Evolutionary conservation across 1,284 basidiomycete species (phyloP).

Genomic region (Heliocybe sulcata): DNA sequence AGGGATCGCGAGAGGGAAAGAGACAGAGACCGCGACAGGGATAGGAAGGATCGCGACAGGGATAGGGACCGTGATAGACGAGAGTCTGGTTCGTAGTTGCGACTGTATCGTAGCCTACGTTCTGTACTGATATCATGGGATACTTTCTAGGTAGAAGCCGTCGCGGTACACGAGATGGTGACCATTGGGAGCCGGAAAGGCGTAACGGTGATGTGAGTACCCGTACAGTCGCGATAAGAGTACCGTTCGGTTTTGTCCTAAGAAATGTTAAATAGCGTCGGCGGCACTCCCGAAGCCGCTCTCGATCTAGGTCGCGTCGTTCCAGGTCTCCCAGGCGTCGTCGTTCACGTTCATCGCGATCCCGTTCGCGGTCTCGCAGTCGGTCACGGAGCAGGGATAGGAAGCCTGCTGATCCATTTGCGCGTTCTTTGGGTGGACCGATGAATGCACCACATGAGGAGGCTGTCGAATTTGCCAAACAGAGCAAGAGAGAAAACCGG

Average conservation of each 20-base stretch:
- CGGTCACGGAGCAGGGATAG: conserved; percentile 59
- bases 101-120: neutral
- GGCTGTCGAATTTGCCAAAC: conserved; percentile 84
- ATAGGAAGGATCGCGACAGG: conserved; percentile 5
- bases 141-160: neutral
- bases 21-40: conserved; percentile 11
- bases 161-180: conserved; percentile 19
- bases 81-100: conserved; percentile 19
- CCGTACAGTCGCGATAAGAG: conserved; percentile 10
- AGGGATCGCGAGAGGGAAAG: conserved; percentile 11
- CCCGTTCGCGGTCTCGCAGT: conserved; percentile 49
- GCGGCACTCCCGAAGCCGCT: conserved; percentile 46
- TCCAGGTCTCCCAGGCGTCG: conserved; percentile 61
- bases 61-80: conserved; percentile 32
- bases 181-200: conserved; percentile 78
- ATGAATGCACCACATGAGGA: conserved; percentile 90
- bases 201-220: conserved; percentile 49
- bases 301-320: conserved; percentile 59
- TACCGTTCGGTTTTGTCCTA: conserved; percentile 12
- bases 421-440: conserved; percentile 80
- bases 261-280: conserved; percentile 31
- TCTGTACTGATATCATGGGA: neutral
- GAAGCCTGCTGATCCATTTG: conserved; percentile 54
- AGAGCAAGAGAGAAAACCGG: conserved; percentile 94
- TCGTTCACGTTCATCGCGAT: conserved; percentile 47